These are phyloP conservation scores for Metschnikowia colocasiae DNA, from an alignment of 805 yeast genomes.

Conservation along the genomic window DNA sequence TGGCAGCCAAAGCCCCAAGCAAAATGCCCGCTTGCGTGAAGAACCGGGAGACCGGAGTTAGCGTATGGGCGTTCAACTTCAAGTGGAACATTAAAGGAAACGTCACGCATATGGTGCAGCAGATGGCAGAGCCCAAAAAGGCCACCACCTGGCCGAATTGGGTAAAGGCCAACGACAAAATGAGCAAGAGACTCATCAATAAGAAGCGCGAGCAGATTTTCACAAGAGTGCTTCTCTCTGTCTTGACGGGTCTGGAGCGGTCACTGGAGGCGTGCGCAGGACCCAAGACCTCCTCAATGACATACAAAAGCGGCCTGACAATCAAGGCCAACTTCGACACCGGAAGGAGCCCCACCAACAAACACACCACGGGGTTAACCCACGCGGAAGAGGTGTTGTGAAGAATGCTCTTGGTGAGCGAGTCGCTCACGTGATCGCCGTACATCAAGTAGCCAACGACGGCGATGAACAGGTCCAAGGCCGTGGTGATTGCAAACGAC, in stretches of 20 bases:
- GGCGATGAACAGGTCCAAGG: conserved; percentile 60
- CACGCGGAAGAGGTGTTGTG: conserved; percentile 67
- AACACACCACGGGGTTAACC: conserved; percentile 34
- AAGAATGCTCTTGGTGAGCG: conserved; percentile 73
- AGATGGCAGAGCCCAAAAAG: conserved; percentile 40
- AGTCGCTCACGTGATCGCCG: conserved; percentile 64
- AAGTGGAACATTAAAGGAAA: conserved; percentile 38
- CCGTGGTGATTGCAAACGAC: conserved; percentile 56
- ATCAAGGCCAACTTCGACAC: conserved; percentile 41
- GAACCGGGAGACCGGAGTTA: conserved; percentile 5
- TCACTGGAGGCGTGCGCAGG: neutral
- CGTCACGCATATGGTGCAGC: conserved; percentile 39
- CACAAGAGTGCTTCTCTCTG: neutral
- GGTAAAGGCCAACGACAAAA: conserved; percentile 29
- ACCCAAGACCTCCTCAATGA: conserved; percentile 28
- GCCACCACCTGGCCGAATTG: conserved; percentile 41
- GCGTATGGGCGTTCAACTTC: conserved; percentile 11
- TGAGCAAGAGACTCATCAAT: conserved; percentile 20
- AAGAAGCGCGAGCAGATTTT: conserved; percentile 20
- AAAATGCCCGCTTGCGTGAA: conserved; percentile 10
- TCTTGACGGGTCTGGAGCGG: conserved; percentile 4
- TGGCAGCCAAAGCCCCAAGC: conserved; percentile 14
- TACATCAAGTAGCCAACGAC: conserved; percentile 74
- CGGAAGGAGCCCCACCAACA: conserved; percentile 38
- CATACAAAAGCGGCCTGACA: conserved; percentile 37